Percentiles rank a stretch among this genome's conserved stretches.
Evolutionary conservation across 352 stramenopile species (phyloP).

Genomic region (Pythium guiyangense): DNA sequence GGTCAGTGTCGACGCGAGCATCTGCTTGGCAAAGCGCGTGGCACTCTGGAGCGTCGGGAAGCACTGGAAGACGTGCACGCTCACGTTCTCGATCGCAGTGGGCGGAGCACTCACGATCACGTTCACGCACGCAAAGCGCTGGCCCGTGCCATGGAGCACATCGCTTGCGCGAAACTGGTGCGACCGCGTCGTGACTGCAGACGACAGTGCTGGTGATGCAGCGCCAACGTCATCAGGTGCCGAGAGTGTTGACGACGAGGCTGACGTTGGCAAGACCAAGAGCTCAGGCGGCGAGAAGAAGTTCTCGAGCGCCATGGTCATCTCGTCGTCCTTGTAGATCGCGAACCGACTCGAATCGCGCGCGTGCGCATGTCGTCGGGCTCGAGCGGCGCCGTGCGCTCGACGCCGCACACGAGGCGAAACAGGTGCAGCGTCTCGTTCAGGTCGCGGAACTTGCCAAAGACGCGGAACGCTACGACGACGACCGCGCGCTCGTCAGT

Average conservation of each 20-base stretch:
- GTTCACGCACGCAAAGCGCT: constrained; percentile 71
- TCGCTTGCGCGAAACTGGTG: constrained; percentile 49
- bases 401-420: constrained; percentile 51
- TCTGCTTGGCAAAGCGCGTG: constrained; percentile 64
- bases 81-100: constrained; percentile 42
- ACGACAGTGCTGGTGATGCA: too few relatives aligned
- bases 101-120: constrained; percentile 24
- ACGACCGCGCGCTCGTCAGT: not conserved
- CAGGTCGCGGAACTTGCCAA: constrained; percentile 69
- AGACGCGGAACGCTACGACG: constrained; percentile 58
- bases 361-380: not conserved
- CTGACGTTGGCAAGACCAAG: not conserved
- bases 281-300: constrained; percentile 24
- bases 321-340: constrained; percentile 81
- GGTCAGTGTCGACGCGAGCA: constrained; percentile 35
- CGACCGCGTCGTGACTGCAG: too few relatives aligned
- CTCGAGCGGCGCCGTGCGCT: constrained; percentile 17
- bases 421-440: constrained; percentile 64
- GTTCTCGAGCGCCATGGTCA: constrained; percentile 76
- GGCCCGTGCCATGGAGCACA: constrained; percentile 45
- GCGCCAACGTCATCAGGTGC: not conserved
- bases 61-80: constrained; percentile 76
- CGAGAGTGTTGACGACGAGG: not conserved
- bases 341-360: constrained; percentile 54
- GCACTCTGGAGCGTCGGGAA: constrained; percentile 78